phyloP scores from a whole-genome alignment of 2,329 filamentous ascomycete species.

The Fusarium sp. region DNA sequence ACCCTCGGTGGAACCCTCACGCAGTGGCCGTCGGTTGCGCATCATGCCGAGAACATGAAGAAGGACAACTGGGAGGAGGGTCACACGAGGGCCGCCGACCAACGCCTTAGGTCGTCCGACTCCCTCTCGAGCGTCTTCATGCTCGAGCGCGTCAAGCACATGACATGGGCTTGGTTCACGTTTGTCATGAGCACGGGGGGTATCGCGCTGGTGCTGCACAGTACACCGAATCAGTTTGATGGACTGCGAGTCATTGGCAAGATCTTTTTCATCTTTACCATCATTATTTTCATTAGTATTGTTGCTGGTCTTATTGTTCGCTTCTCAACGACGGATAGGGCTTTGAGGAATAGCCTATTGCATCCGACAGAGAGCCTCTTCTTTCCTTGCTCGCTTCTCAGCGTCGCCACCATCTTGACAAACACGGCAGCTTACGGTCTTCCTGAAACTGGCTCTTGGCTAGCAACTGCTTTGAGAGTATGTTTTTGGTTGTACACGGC shows the following conservation, averaged over 20 bases:
- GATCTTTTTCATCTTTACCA: conserved; percentile 61
- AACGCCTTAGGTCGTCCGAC: conserved; percentile 28
- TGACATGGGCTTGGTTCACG: conserved; percentile 50
- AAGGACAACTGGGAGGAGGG: conserved; percentile 45
- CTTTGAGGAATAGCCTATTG: conserved; percentile 58
- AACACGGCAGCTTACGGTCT: conserved; percentile 73
- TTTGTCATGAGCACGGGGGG: conserved; percentile 50
- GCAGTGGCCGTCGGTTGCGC: conserved; percentile 22
- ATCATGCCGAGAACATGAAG: conserved; percentile 36
- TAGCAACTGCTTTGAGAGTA: conserved; percentile 57
- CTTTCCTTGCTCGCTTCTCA: conserved; percentile 71
- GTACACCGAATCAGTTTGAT: conserved; percentile 57
- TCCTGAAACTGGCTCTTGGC: conserved; percentile 61
- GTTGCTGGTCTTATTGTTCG: conserved; percentile 65
- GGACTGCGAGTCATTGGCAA: conserved; percentile 61
- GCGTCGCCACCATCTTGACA: conserved; percentile 72
- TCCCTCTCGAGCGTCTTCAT: conserved; percentile 29
- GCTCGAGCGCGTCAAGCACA: conserved; percentile 39
- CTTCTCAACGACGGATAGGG: conserved; percentile 68
- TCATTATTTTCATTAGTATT: conserved; percentile 62
- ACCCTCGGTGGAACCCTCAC: conserved; percentile 15
- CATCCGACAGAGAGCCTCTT: conserved; percentile 71
- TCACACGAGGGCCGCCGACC: conserved; percentile 40
- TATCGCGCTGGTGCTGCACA: conserved; percentile 45
- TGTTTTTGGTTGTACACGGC: conserved; percentile 66